phyloP scores from a whole-genome alignment of 164 flowering plant species.

The Santalum album region DNA sequence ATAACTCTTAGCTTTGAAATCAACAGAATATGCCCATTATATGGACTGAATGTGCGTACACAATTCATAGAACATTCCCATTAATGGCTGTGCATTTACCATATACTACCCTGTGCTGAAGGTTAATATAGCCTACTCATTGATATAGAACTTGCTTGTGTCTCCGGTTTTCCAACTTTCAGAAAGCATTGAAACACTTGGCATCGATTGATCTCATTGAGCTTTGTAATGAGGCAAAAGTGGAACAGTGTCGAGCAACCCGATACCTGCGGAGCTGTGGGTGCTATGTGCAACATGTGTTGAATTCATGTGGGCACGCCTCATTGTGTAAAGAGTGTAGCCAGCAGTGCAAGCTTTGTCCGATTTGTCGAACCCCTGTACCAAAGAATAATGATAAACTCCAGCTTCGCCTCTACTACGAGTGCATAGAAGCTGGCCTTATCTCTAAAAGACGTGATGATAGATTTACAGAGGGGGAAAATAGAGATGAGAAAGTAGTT shows the following conservation, averaged over 20 bases:
- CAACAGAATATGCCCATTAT: too few species aligned
- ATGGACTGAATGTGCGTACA: too few species aligned
- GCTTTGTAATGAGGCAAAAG: conserved; percentile 82
- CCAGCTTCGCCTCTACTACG: conserved; percentile 67
- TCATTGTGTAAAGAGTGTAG: conserved; percentile 87
- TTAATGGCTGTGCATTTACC: too few species aligned
- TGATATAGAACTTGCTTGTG: neutral
- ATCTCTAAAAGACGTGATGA: conserved; percentile 63
- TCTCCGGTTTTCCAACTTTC: conserved; percentile 13
- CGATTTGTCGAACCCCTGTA: conserved; percentile 70
- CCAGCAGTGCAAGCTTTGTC: conserved; percentile 84
- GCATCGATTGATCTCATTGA: conserved; percentile 83
- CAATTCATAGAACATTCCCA: too few species aligned
- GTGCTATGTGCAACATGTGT: conserved; percentile 55
- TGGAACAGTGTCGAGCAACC: conserved; percentile 85
- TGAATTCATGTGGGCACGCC: conserved; percentile 83
- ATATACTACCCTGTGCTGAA: too few species aligned
- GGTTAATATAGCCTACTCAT: neutral
- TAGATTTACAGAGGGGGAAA: conserved; percentile 52
- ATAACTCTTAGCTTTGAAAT: too few species aligned
- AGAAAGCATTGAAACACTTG: conserved; percentile 73
- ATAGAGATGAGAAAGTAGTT: conserved; percentile 33
- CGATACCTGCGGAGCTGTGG: conserved; percentile 95
- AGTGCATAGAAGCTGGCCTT: conserved; percentile 85
- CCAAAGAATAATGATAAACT: conserved; percentile 38